Percentiles rank a stretch among this genome's conserved stretches.
Conservation (phyloP, 805 yeast genomes). For the Saccharomycopsis sp. region DNA sequence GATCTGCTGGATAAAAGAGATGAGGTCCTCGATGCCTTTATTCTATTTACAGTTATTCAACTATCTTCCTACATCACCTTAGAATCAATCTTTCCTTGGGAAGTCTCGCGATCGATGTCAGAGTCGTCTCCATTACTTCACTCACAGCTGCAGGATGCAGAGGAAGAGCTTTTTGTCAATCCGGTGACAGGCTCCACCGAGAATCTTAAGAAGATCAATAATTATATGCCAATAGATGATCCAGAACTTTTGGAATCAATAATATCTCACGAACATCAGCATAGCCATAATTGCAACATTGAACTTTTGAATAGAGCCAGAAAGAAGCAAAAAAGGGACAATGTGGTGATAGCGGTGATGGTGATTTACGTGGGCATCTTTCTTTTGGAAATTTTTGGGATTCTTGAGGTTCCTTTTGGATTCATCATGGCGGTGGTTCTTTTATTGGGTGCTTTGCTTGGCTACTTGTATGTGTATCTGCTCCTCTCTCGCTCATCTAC, state of each 20-base stretch:
- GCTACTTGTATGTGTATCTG: constrained; percentile 2
- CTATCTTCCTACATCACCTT: no score
- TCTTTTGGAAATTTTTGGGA: constrained; percentile 7
- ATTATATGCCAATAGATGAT: constrained; percentile 14
- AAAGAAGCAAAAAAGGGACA: neutral
- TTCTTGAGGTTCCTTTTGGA: constrained; percentile 11
- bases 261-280: no score
- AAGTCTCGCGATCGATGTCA: no score
- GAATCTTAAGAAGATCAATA: constrained; percentile 7
- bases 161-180: no score
- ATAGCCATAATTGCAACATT: constrained; percentile 8
- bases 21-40: no score
- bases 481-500: neutral
- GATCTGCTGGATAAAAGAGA: no score
- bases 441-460: constrained; percentile 9
- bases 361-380: neutral
- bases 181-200: constrained; percentile 17
- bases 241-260: constrained; percentile 7
- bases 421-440: constrained; percentile 12
- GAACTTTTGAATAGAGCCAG: constrained; percentile 4
- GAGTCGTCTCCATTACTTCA: no score
- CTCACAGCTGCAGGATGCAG: no score
- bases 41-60: no score
- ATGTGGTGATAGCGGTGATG: neutral
- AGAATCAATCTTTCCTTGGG: no score